Percentiles rank a stretch among this genome's conserved stretches.
These are phyloP conservation scores for Straminergon stramineum DNA, from an alignment of 225 moss, liverwort and hornwort species.

Conservation along the genomic window DNA sequence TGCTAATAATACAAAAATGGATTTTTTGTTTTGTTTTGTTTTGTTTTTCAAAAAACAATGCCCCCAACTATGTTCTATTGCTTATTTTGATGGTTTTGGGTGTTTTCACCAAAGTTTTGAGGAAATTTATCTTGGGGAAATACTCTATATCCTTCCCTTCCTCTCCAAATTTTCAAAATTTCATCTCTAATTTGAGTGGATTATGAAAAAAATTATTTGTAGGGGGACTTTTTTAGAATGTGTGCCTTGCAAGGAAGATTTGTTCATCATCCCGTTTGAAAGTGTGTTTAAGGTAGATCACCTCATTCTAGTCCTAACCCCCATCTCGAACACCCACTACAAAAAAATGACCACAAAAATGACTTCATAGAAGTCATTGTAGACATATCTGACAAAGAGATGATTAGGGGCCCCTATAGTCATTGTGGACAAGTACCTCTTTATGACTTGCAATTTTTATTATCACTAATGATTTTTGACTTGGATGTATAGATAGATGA, in stretches of 20 bases:
- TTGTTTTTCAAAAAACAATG: accelerated
- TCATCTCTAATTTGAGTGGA: neutral
- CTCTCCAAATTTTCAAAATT: neutral
- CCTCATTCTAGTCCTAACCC: no score
- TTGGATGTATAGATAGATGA: no score
- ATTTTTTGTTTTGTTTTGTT: no score
- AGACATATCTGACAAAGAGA: no score
- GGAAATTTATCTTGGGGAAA: neutral
- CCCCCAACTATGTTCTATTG: neutral
- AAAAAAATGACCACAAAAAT: no score
- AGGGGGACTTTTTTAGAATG: neutral
- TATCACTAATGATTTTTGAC: no score
- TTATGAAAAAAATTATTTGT: neutral
- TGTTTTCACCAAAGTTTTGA: neutral
- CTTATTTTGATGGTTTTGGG: neutral
- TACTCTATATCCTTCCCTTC: neutral
- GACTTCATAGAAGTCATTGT: no score
- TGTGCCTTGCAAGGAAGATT: neutral
- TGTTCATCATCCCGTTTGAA: neutral
- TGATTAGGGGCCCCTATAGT: no score
- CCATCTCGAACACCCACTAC: no score
- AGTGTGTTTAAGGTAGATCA: no score
- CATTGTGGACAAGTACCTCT: no score
- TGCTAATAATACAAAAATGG: neutral
- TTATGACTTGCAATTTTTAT: no score